Evolutionary conservation across 2,329 filamentous ascomycete species (phyloP).

Genomic region (Akanthomyces lecanii): DNA sequence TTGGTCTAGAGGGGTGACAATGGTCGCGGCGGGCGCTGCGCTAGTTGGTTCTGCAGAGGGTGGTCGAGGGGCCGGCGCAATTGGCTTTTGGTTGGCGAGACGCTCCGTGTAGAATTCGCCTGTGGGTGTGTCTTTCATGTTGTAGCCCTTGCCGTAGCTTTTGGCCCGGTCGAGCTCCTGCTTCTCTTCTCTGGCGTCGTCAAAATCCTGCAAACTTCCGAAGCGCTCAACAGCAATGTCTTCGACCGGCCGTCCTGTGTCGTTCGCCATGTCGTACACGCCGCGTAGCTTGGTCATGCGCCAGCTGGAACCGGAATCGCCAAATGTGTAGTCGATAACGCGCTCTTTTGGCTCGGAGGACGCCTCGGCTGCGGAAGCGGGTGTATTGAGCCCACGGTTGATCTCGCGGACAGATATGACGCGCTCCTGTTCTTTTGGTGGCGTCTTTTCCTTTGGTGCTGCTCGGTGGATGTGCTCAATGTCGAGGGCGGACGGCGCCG

Average conservation of each 20-base stretch:
- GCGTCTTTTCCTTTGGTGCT: constrained; percentile 50
- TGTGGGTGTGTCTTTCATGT: constrained; percentile 79
- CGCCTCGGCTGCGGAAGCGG: background rate
- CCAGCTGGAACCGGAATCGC: constrained; percentile 87
- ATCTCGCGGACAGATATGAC: constrained; percentile 77
- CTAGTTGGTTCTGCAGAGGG: constrained; percentile 32
- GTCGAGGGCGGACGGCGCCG: constrained; percentile 73
- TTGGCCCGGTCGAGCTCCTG: constrained; percentile 80
- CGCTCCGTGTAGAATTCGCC: constrained; percentile 82
- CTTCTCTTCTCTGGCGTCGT: constrained; percentile 89
- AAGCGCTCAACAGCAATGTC: constrained; percentile 80
- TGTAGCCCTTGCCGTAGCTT: constrained; percentile 79
- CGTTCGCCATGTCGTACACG: constrained; percentile 75
- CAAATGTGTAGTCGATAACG: constrained; percentile 73
- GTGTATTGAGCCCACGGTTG: constrained; percentile 59
- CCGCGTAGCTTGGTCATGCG: constrained; percentile 91
- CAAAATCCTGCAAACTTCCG: constrained; percentile 77
- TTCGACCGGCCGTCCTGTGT: constrained; percentile 68
- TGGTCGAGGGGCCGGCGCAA: constrained; percentile 27
- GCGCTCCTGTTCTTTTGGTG: constrained; percentile 56
- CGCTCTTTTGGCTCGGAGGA: constrained; percentile 45
- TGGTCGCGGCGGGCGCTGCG: constrained; percentile 8
- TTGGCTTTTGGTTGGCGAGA: constrained; percentile 48
- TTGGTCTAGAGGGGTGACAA: constrained; percentile 55
- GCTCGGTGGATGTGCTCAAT: constrained; percentile 74